Evolutionary conservation across 1,284 basidiomycete species (phyloP), one percentile per base, ranked within the genome.

Genomic region (Ceratobasidium sp.): DNA sequence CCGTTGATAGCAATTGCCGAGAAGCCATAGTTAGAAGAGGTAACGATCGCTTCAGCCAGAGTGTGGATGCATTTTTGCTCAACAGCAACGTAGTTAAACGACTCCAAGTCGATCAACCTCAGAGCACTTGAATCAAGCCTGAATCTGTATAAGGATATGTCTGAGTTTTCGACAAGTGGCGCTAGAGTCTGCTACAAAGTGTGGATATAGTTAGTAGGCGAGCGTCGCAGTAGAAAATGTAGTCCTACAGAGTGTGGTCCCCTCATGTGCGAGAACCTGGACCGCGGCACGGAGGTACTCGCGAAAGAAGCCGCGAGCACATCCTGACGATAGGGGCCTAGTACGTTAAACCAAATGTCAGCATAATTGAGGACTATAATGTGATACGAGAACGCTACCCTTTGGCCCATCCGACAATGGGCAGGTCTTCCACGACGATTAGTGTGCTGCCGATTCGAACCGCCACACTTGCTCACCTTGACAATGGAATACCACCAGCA

Each of bases 401-500:
- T 63, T 63, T 46, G 73, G 73, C 56, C 73, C 73, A 23, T 76
- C 42, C 9, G 73, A 67, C n/a, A 76, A 26, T 20, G 61, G 6
- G 39, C 73, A 76, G 3, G 73, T 76, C 73, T 76, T 28, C 56
- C 40, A 23, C n/a, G 5, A 7, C 26, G 33, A 9, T 44, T 18
- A 68, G 51, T 42, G 1, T 26, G 61, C n/a, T 33, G 40, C 10
- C 44, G 12, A 18, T n/a, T 49, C 44, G 40, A 23, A 33, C 9
- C 20, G 2, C 13, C 1, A 20, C n/a, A n/a, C 10, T n/a, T 40
- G n/a, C 61, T 23, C 15, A 76, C 73, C 63, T 76, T 76, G 10
- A 67, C 73, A 23, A 76, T 76, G 39, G 40, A n/a, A 42, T 76
- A 76, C 73, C 73, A 76, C 73, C 73, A 76, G 42, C 73, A 76